Conservation (phyloP, 1,284 basidiomycete genomes). For the Mycena citricolor region DNA sequence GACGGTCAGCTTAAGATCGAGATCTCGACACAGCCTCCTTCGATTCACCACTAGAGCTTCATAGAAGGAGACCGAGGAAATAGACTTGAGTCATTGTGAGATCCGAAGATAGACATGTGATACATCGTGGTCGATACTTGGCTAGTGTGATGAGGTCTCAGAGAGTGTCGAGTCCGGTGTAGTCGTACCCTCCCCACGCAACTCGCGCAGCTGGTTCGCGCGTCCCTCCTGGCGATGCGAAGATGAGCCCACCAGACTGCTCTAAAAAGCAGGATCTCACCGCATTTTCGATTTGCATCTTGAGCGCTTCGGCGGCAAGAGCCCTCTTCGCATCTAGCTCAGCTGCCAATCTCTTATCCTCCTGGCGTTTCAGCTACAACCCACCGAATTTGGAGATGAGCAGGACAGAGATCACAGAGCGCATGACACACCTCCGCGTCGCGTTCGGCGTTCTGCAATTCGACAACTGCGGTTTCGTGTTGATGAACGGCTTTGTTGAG, state of each 20-base stretch:
- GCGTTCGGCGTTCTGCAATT: slow-evolving; percentile 43
- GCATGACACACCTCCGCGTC: slow-evolving; percentile 39
- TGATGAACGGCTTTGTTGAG: slow-evolving; percentile 49
- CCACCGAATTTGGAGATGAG: no score
- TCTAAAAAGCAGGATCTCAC: background rate
- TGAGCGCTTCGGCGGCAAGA: slow-evolving; percentile 14
- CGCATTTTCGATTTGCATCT: slow-evolving; percentile 13
- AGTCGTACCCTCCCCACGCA: slow-evolving; percentile 12
- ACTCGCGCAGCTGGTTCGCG: slow-evolving; percentile 8
- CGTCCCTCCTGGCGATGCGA: slow-evolving; percentile 15
- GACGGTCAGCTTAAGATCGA: no score
- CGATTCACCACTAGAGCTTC: no score
- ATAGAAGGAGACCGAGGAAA: no score
- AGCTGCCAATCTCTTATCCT: slow-evolving; percentile 13
- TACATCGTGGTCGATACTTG: no score
- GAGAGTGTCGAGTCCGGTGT: slow-evolving; percentile 17
- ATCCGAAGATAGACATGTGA: no score
- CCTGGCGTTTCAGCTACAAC: slow-evolving; percentile 13
- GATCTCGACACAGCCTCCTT: no score
- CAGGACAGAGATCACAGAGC: no score
- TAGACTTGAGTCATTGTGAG: no score
- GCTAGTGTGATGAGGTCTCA: slow-evolving; percentile 12
- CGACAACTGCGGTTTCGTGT: slow-evolving; percentile 47
- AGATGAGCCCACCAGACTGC: no score
- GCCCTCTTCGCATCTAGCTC: slow-evolving; percentile 21